phyloP scores from a whole-genome alignment of 345 rosid species.

The Syzygium oleosum region DNA sequence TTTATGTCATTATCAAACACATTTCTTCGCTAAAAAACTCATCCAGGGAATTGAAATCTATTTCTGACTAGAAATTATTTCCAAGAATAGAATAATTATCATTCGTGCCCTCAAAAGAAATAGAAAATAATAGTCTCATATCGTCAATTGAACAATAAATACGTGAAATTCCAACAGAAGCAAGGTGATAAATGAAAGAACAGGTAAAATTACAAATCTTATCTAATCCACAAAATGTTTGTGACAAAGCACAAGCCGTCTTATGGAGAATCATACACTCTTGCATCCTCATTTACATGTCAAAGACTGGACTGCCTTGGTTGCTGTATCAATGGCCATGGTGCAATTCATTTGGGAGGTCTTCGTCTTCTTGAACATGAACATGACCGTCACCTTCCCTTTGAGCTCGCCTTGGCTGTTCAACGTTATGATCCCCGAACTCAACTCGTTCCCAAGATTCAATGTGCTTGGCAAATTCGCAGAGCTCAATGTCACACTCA shows the following conservation, averaged over 20 bases:
- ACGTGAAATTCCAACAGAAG: not conserved
- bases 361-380: constrained; percentile 5
- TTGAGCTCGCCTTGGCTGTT: not conserved
- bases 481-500: not conserved
- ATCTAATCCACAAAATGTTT: not conserved
- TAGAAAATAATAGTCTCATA: not conserved
- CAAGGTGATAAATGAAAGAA: not conserved
- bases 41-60: too few relatives aligned
- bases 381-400: constrained; percentile 1
- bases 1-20: too few relatives aligned
- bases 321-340: not conserved
- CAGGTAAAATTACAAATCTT: not conserved
- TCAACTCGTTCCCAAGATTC: not conserved
- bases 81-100: too few relatives aligned
- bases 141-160: not conserved
- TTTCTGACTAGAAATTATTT: too few relatives aligned
- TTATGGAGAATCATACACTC: not conserved
- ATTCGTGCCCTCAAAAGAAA: not conserved
- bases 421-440: not conserved
- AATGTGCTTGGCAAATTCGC: not conserved
- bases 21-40: too few relatives aligned
- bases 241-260: not conserved
- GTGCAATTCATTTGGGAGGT: constrained; percentile 5
- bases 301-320: not conserved
- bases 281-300: not conserved